Base-by-base conservation (phyloP, 2,329 filamentous ascomycete species). In the Trichoderma simmonsii region DNA sequence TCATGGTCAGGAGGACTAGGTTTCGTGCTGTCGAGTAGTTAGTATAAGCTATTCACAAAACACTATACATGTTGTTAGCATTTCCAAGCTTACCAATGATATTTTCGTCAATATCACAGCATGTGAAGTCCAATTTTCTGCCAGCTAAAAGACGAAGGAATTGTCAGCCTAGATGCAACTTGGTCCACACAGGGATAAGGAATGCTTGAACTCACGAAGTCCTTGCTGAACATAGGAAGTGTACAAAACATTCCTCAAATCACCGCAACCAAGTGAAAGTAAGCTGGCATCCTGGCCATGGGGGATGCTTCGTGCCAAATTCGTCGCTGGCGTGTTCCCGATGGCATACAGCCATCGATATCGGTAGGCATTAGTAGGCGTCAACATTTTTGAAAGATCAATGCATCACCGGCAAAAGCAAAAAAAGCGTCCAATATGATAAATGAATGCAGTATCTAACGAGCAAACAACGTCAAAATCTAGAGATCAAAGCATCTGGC, bases 161-260 rank as follows among this genome's bases (percentile, higher is more conserved):
- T 6, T n/a, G 28, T 65, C n/a, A 65, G 43, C 11, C 18, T 1
- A 7, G 5, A 6, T 11, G 14, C 7, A 32, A 43, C 7, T 21
- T 67, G 3, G 15, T 39, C 14, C 9, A 8, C 12, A 24, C 3
- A 12, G 8, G 18, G 9, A 21, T 4, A 36, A 21, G n/a, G 1
- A 32, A 30, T n/a, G n/a, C 11, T 6, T 54, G 11, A n/a, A 76
- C 82, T 75, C 63, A 82, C 82, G 78, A 32, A 84, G 74, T 1
- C 78, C 81, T 48, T 76, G 75, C 63, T 88, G 81, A 1, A 78
- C 77, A 73, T 86, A 86, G 1, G 81, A 76, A 0, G 88, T 89
- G 75, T 85, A 90, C 1, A 91, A 78, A 32, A 91, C 82, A 73
- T 87, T 86, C 14, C 87, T 83, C 57, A 86, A 79, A 79, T 91